phyloP scores from a whole-genome alignment of 2,329 filamentous ascomycete species.

The Ascochyta pisi region DNA sequence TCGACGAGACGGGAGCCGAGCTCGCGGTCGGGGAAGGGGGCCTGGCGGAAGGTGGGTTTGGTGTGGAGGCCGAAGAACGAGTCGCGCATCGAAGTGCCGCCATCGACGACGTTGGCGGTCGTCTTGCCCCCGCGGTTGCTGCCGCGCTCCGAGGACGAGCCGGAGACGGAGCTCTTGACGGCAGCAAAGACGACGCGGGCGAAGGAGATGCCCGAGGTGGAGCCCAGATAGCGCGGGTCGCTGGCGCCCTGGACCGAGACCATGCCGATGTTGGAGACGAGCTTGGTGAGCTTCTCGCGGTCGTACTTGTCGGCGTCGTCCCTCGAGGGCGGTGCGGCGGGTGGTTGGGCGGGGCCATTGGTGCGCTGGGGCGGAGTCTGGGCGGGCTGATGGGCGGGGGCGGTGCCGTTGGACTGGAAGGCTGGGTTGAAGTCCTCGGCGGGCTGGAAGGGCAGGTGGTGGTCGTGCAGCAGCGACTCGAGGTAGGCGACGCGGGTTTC shows the following conservation, averaged over 20 bases:
- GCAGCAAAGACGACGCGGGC: slow-evolving; percentile 93
- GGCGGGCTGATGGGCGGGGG: slow-evolving; percentile 28
- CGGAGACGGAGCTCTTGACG: slow-evolving; percentile 75
- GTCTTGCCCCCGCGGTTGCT: slow-evolving; percentile 65
- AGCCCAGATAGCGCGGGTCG: slow-evolving; percentile 81
- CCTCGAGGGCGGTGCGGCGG: slow-evolving; percentile 23
- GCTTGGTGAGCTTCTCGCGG: slow-evolving; percentile 67
- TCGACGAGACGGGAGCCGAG: slow-evolving; percentile 75
- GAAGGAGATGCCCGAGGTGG: slow-evolving; percentile 91
- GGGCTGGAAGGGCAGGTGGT: slow-evolving; percentile 74
- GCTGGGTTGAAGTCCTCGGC: slow-evolving; percentile 66
- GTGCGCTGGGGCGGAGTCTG: slow-evolving; percentile 7
- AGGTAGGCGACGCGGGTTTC: slow-evolving; percentile 86
- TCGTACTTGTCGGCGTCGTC: slow-evolving; percentile 60
- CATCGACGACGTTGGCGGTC: slow-evolving; percentile 56
- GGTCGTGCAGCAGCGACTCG: slow-evolving; percentile 73
- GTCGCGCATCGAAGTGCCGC: slow-evolving; percentile 85
- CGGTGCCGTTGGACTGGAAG: slow-evolving; percentile 46
- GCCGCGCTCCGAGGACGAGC: slow-evolving; percentile 65
- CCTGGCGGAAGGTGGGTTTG: slow-evolving; percentile 83
- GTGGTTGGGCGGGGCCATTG: slow-evolving; percentile 1
- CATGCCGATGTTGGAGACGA: slow-evolving; percentile 75
- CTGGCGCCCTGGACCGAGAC: slow-evolving; percentile 79
- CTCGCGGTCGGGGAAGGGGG: slow-evolving; percentile 79
- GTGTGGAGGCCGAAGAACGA: slow-evolving; percentile 97